Conservation (phyloP, 2,329 filamentous ascomycete genomes). For the Elsinoe fawcettii region DNA sequence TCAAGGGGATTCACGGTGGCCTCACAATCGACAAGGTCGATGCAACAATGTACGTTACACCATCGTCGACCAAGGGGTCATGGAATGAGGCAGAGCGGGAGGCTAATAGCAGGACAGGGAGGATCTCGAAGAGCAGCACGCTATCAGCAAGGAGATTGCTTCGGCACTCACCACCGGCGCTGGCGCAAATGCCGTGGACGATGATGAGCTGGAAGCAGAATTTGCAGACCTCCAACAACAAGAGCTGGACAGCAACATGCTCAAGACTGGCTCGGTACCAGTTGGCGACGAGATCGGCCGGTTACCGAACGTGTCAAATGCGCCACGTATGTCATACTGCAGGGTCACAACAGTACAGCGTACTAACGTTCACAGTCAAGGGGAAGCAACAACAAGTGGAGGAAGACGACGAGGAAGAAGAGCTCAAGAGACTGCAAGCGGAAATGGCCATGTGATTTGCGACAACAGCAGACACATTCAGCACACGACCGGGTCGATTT, state of each 20-base stretch:
- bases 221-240: constrained; percentile 84
- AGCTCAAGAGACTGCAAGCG: constrained; percentile 84
- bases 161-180: constrained; percentile 68
- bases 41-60: constrained; percentile 72
- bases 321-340: constrained; percentile 66
- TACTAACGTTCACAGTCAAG: constrained; percentile 31
- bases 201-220: constrained; percentile 77
- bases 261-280: constrained; percentile 78
- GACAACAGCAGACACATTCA: neutral
- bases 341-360: too few species aligned
- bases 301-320: constrained; percentile 65
- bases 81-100: neutral
- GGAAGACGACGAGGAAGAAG: constrained; percentile 93
- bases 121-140: constrained; percentile 81
- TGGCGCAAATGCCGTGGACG: constrained; percentile 67
- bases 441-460: constrained; percentile 85
- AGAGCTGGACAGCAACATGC: constrained; percentile 85
- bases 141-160: constrained; percentile 86
- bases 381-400: constrained; percentile 43
- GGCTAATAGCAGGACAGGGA: constrained; percentile 53
- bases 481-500: neutral
- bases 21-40: constrained; percentile 93
- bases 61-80: neutral
- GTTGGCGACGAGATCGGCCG: constrained; percentile 69
- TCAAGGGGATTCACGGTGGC: constrained; percentile 86